These are phyloP conservation scores for Stylosanthes scabra DNA, from an alignment of 331 rosid species.

Conservation along the genomic window DNA sequence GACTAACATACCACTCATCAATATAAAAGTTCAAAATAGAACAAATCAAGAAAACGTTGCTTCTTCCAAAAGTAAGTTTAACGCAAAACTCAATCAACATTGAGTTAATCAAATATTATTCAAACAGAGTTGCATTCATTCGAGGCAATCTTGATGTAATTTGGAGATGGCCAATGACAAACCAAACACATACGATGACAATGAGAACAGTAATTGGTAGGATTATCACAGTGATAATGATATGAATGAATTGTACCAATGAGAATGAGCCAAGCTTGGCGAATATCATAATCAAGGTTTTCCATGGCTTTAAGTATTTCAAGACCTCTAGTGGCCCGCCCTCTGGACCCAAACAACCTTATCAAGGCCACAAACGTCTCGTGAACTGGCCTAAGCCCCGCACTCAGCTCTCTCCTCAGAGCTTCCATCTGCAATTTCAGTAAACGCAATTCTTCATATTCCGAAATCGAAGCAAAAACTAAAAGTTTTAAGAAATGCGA, in stretches of 20 bases:
- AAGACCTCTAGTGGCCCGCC: constrained; percentile 64
- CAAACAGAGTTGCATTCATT: too few relatives aligned
- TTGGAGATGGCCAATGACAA: too few relatives aligned
- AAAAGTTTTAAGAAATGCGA: not conserved
- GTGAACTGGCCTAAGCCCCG: constrained; percentile 91
- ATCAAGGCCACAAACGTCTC: constrained; percentile 83
- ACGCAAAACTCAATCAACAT: too few relatives aligned
- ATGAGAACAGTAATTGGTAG: not conserved
- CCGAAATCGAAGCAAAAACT: not conserved
- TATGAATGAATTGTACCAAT: constrained; percentile 52
- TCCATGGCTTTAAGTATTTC: constrained; percentile 95
- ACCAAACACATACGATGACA: not conserved
- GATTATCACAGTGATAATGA: not conserved
- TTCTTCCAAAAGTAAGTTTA: too few relatives aligned
- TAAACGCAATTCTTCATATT: not conserved
- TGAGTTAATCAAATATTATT: too few relatives aligned
- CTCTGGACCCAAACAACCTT: constrained; percentile 82
- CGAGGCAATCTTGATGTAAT: too few relatives aligned
- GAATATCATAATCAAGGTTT: constrained; percentile 79
- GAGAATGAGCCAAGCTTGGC: constrained; percentile 90
- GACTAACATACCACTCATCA: too few relatives aligned
- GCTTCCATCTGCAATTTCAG: constrained; percentile 71
- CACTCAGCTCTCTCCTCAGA: constrained; percentile 78
- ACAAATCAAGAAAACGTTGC: too few relatives aligned
- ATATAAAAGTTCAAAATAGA: too few relatives aligned